These are phyloP conservation scores for Apophysomyces variabilis DNA, from an alignment of 371 early-diverging fungal genomes.

Conservation along the genomic window DNA sequence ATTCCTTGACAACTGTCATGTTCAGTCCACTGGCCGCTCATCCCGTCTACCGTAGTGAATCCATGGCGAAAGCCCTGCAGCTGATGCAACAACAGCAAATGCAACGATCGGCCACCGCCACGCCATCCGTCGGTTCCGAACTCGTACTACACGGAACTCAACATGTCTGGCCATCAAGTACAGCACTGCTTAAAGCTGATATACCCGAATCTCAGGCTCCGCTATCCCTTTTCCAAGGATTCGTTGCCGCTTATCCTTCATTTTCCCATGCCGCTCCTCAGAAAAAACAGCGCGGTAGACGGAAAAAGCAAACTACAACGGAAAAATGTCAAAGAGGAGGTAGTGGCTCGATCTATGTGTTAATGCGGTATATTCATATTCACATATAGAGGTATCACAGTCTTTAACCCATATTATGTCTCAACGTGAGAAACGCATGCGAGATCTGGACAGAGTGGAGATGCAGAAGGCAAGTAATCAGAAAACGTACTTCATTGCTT, in stretches of 20 bases:
- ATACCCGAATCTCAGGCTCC: slow-evolving; percentile 63
- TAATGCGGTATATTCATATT: background rate
- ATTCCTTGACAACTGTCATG: slow-evolving; percentile 53
- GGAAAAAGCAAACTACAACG: slow-evolving; percentile 45
- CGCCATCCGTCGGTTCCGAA: slow-evolving; percentile 18
- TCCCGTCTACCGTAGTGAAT: slow-evolving; percentile 51
- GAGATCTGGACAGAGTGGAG: slow-evolving; percentile 58
- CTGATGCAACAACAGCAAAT: slow-evolving; percentile 51
- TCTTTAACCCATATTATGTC: slow-evolving; percentile 41
- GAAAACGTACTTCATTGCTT: background rate
- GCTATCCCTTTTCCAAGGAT: slow-evolving; percentile 67
- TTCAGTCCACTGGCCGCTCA: slow-evolving; percentile 54
- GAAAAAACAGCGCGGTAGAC: slow-evolving; percentile 34
- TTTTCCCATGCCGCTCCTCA: slow-evolving; percentile 32
- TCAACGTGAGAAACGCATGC: slow-evolving; percentile 56
- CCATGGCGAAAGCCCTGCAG: slow-evolving; percentile 49
- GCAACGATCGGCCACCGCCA: slow-evolving; percentile 16
- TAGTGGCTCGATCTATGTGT: slow-evolving; percentile 4
- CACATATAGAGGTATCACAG: slow-evolving; percentile 8
- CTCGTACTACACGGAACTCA: slow-evolving; percentile 31
- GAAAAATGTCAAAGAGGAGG: slow-evolving; percentile 36
- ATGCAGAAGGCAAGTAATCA: slow-evolving; percentile 48
- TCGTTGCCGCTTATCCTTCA: slow-evolving; percentile 62
- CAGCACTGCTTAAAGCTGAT: slow-evolving; percentile 54
- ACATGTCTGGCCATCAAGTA: slow-evolving; percentile 48